These are phyloP conservation scores for Colletotrichum tofieldiae DNA, from an alignment of 2,329 filamentous ascomycete genomes.

Conservation along the genomic window DNA sequence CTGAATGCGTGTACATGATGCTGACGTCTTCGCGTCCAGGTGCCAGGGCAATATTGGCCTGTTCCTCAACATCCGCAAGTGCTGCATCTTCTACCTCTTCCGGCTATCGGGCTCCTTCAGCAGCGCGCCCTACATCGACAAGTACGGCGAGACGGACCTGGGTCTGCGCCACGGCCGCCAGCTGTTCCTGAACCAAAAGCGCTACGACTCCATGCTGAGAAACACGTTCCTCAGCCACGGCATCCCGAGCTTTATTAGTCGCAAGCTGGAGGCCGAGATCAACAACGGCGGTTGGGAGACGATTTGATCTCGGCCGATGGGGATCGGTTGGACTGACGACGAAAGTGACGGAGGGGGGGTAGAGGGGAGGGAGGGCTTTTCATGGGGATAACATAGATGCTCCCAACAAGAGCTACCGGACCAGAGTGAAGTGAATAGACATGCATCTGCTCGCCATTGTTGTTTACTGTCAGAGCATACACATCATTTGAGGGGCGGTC, in stretches of 20 bases:
- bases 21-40: conserved; percentile 59
- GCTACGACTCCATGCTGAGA: conserved; percentile 90
- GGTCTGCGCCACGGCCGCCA: conserved; percentile 90
- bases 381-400: not conserved
- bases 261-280: conserved; percentile 93
- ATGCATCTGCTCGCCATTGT: conserved; percentile 7
- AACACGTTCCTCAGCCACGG: conserved; percentile 90
- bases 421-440: not conserved
- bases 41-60: conserved; percentile 93
- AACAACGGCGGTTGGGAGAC: conserved; percentile 99
- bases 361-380: not conserved
- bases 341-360: not conserved
- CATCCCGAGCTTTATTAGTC: conserved; percentile 89
- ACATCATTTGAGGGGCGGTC: not conserved
- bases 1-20: not conserved
- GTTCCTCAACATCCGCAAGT: conserved; percentile 97
- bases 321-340: not conserved
- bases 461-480: not conserved
- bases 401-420: not conserved
- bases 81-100: conserved; percentile 90
- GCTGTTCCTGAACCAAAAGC: conserved; percentile 91
- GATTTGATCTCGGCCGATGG: conserved; percentile 56
- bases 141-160: conserved; percentile 95
- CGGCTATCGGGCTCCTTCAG: conserved; percentile 86
- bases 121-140: conserved; percentile 93